These are phyloP conservation scores for Corrigiola litoralis DNA, from an alignment of 179 eudicot genomes.

Conservation along the genomic window DNA sequence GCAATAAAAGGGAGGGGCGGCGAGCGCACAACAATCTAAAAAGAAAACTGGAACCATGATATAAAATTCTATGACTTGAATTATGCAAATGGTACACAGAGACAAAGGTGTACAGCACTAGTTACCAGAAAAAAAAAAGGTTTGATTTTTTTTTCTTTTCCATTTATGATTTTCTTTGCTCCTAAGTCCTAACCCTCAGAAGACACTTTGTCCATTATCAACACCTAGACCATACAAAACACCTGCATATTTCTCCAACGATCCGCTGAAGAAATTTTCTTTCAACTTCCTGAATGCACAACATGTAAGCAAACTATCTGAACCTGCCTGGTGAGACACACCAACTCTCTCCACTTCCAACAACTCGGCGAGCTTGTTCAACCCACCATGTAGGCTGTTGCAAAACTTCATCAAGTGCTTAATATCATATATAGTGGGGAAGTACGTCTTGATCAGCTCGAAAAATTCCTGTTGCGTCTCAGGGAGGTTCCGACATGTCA, in stretches of 20 bases:
- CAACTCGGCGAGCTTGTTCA: slow-evolving; percentile 69
- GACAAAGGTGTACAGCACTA: slow-evolving; percentile 23
- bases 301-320: slow-evolving; percentile 72
- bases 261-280: slow-evolving; percentile 60
- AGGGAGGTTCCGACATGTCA: slow-evolving; percentile 55
- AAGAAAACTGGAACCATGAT: background rate
- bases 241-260: slow-evolving; percentile 65
- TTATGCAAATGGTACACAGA: slow-evolving; percentile 22
- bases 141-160: background rate
- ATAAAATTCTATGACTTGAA: slow-evolving; percentile 6
- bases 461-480: slow-evolving; percentile 59
- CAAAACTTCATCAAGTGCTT: slow-evolving; percentile 79
- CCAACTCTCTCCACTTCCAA: slow-evolving; percentile 74
- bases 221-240: slow-evolving; percentile 66
- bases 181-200: slow-evolving; percentile 19
- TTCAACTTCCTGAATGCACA: slow-evolving; percentile 70
- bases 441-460: slow-evolving; percentile 45
- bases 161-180: background rate
- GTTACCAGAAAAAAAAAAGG: slow-evolving; percentile 4
- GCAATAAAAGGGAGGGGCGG: no score
- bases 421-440: slow-evolving; percentile 63
- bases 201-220: slow-evolving; percentile 43
- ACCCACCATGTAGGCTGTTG: slow-evolving; percentile 65
- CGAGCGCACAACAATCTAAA: background rate
- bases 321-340: slow-evolving; percentile 70